Percentiles rank a stretch among this genome's conserved stretches.
Conservation (phyloP, 106 monocot species). For the Dioscorea alata region DNA sequence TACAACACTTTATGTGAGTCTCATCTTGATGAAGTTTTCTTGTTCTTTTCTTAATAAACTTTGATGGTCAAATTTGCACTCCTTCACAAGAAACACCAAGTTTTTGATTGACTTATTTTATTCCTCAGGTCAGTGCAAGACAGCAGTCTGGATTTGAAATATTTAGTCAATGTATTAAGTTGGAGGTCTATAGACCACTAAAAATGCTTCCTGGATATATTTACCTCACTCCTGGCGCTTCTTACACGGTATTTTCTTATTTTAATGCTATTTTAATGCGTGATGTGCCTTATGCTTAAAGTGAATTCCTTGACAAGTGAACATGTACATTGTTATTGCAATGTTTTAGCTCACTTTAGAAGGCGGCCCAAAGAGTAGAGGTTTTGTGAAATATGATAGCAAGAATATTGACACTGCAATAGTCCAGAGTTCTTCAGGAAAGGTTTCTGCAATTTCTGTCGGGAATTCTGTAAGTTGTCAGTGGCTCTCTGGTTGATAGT, state of each 20-base stretch:
- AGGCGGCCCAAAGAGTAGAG: conserved; percentile 74
- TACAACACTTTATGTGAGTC: conserved; percentile 82
- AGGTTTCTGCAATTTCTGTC: conserved; percentile 46
- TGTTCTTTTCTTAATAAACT: background rate
- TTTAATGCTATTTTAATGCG: background rate
- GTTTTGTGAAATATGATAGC: conserved; percentile 47
- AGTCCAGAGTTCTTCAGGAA: conserved; percentile 55
- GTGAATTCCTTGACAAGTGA: background rate
- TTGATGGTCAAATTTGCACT: background rate
- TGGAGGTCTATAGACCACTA: conserved; percentile 80
- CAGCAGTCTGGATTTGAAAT: conserved; percentile 53
- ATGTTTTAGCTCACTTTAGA: conserved; percentile 47
- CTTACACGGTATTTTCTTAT: conserved; percentile 61
- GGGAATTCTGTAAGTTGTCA: conserved; percentile 81
- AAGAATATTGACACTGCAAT: conserved; percentile 42
- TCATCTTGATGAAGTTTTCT: background rate
- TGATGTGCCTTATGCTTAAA: background rate
- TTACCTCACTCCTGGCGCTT: conserved; percentile 84
- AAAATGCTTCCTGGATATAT: conserved; percentile 63
- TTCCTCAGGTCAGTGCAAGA: conserved; percentile 53
- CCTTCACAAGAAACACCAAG: background rate
- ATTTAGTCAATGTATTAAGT: conserved; percentile 65
- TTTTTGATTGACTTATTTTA: conserved; percentile 12
- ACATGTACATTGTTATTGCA: background rate
- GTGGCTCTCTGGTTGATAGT: background rate